Percentiles rank a stretch among this genome's conserved stretches.
These are phyloP conservation scores for Aspergillus tubingensis DNA, from an alignment of 2,329 filamentous ascomycete species.

Conservation along the genomic window DNA sequence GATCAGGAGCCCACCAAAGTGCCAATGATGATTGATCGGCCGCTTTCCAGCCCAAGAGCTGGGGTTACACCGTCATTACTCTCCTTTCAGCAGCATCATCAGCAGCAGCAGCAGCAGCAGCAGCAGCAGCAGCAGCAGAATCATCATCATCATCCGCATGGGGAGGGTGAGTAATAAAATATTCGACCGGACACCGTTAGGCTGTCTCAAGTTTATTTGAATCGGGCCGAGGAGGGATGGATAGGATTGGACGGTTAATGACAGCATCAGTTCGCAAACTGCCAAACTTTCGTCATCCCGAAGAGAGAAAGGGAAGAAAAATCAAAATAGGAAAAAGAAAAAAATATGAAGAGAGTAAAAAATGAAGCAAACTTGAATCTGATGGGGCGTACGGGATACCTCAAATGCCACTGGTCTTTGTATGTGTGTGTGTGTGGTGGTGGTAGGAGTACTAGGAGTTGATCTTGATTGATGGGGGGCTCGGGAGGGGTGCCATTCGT, in stretches of 20 bases:
- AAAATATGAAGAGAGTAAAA: background rate
- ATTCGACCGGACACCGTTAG: constrained; percentile 36
- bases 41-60: constrained; percentile 15
- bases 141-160: background rate
- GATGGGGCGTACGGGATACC: background rate
- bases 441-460: background rate
- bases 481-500: constrained; percentile 21
- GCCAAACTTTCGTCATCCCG: background rate
- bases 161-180: constrained; percentile 14
- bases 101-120: no score
- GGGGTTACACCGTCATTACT: constrained; percentile 24
- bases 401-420: background rate
- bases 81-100: background rate
- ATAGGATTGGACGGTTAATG: constrained; percentile 10
- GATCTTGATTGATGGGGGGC: constrained; percentile 18
- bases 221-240: constrained; percentile 21
- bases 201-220: constrained; percentile 45
- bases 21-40: constrained; percentile 20
- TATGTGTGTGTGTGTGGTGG: background rate
- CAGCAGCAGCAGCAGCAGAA: background rate
- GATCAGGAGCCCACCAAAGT: constrained; percentile 14
- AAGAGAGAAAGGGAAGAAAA: no score
- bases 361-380: background rate
- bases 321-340: no score
- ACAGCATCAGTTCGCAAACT: constrained; percentile 14